phyloP scores from a whole-genome alignment of 768 basidiomycete genomes.

The Rickenella mellea region DNA sequence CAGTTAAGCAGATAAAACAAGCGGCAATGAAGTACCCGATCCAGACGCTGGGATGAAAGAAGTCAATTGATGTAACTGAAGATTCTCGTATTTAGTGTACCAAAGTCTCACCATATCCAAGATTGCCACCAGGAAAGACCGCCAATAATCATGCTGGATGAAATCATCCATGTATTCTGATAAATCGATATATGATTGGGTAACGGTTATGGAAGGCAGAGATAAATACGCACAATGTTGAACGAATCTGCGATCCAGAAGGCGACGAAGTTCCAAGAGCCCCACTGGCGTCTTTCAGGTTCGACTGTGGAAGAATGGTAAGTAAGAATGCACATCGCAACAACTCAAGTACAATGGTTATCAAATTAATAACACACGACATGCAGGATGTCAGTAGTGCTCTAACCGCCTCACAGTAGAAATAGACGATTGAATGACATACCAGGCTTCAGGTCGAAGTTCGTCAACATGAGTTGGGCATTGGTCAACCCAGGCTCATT shows the following conservation, averaged over 20 bases:
- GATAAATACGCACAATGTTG: constrained; percentile 46
- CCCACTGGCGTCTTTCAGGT: constrained; percentile 57
- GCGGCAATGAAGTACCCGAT: constrained; percentile 44
- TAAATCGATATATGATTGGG: not conserved
- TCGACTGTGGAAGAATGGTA: not conserved
- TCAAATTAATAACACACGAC: constrained; percentile 3
- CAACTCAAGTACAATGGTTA: constrained; percentile 34
- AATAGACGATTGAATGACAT: constrained; percentile 5
- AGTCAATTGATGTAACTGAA: not conserved
- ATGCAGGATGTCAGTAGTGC: no score
- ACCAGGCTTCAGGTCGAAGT: constrained; percentile 19
- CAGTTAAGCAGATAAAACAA: constrained; percentile 69
- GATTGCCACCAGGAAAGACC: constrained; percentile 81
- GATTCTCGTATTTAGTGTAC: not conserved
- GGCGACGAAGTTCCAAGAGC: constrained; percentile 51
- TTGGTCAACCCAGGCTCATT: constrained; percentile 44
- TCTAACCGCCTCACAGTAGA: no score
- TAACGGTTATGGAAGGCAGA: not conserved
- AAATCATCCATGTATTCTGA: constrained; percentile 61
- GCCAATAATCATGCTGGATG: constrained; percentile 61
- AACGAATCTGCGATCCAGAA: constrained; percentile 80
- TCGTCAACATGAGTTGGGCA: constrained; percentile 48
- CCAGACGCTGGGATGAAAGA: constrained; percentile 20
- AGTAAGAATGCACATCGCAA: constrained; percentile 63
- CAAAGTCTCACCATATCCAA: constrained; percentile 44